phyloP scores from a whole-genome alignment of 2,329 filamentous ascomycete species.

The Trichocomaceae sp. region DNA sequence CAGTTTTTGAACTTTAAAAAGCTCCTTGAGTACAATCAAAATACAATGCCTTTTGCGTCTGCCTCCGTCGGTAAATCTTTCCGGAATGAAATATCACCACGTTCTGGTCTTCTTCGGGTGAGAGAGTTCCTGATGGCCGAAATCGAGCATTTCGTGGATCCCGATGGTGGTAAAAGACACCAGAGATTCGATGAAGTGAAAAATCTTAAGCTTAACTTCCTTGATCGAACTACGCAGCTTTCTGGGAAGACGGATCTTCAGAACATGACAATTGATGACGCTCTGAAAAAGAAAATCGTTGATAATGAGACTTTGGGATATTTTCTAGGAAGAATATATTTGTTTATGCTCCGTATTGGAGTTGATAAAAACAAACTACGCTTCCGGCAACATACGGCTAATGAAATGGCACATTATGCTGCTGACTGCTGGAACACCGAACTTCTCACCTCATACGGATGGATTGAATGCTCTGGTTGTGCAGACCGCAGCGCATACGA shows the following conservation, averaged over 20 bases:
- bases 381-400: slow-evolving; percentile 85
- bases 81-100: slow-evolving; percentile 90
- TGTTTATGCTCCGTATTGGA: slow-evolving; percentile 83
- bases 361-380: slow-evolving; percentile 81
- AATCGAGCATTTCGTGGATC: slow-evolving; percentile 97
- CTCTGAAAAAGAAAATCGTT: slow-evolving; percentile 72
- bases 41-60: slow-evolving; percentile 80
- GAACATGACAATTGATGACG: slow-evolving; percentile 73
- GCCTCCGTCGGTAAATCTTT: slow-evolving; percentile 87
- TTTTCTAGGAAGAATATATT: slow-evolving; percentile 87
- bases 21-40: slow-evolving; percentile 81
- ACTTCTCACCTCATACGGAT: slow-evolving; percentile 72
- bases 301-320: slow-evolving; percentile 98
- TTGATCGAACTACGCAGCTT: slow-evolving; percentile 79
- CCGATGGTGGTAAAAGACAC: slow-evolving; percentile 90
- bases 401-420: slow-evolving; percentile 76
- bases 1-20: slow-evolving; percentile 84
- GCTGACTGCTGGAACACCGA: slow-evolving; percentile 88
- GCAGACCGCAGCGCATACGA: slow-evolving; percentile 84
- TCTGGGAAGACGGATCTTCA: slow-evolving; percentile 71
- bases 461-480: slow-evolving; percentile 87
- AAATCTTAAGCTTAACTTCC: slow-evolving; percentile 71
- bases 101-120: slow-evolving; percentile 83
- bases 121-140: slow-evolving; percentile 98
- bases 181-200: slow-evolving; percentile 77